Evolutionary conservation across 345 rosid species (phyloP), one percentile per base, ranked within the genome.

Genomic region (Kernera saxatilis): DNA sequence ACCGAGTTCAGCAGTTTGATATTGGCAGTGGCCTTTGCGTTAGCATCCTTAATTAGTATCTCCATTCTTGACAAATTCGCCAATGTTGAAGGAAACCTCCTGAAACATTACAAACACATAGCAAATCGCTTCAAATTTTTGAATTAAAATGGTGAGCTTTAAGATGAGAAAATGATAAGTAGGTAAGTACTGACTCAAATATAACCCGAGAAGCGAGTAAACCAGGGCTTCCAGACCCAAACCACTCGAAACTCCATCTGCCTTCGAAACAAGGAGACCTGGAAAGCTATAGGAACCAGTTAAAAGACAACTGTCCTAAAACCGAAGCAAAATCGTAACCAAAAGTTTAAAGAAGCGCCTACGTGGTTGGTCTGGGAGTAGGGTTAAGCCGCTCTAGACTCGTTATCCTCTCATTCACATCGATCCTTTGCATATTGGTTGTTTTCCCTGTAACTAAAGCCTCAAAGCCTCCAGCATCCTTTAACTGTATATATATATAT

Each of bases 231-330:
- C 97, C 90, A 39, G 86, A 78, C 0, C 93, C 97, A 79, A 94
- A 89, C 97, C 99, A 94, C 79, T 91, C 95, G 19, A 94, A 89
- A 64, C 82, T 89, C 99, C 99, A 94, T 22, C 81, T 82, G 15
- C 97, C 97, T 81, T 94, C 91, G 46, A 94, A 79, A 80, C 64
- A 89, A n/a, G 97, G 97, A 35, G 97, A 91, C 91, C 98, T 93
- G 88, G 44, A 78, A 77, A 82, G 84, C 87, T 83, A 82, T 78
- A 76, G 40, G 77, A 82, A 79, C 83, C 80, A 74, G 64, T 58
- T 78, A 72, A 82, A 79, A 61, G 39, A 56, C 43, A n/a, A 33
- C 6, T 22, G 3, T 0, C 37, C 26, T n/a, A 15, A 39, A 19
- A 15, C 36, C 1, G 1, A 58, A 59, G 18, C n/a, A 12, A 56